Evolutionary conservation across 441 rosid genomes (phyloP), one percentile per base, ranked within the genome.

Genomic region (Viola pubescens): DNA sequence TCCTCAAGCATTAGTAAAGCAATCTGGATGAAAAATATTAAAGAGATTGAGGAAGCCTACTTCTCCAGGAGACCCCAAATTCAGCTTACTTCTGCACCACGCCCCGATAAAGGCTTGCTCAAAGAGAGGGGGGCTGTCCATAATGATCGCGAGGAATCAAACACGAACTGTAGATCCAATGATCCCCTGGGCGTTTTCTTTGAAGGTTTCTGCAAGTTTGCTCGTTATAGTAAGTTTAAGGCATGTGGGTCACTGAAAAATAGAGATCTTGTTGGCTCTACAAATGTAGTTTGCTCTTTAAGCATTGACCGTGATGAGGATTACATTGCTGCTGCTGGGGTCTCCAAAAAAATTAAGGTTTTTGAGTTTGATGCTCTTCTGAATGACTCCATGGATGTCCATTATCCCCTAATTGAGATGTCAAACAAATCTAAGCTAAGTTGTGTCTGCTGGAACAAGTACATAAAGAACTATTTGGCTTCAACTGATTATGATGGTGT

Each of bases 351-450:
- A 75, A 86, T 89, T 65, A 89, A 86, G 77, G 78, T 89, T 69
- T 86, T 86, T 58, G 89, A 86, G 65, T 82, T 84, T 62, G 74
- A 70, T 54, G 68, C 89, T 3, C 86, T 89, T 62, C 69, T 83
- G 66, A 78, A 80, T 69, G 86, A 79, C 66, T 77, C 91, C 16
- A 66, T 70, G 10, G 86, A 83, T 60, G 75, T 84, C 67, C 91
- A 86, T 65, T 89, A 89, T 77, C 96, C 96, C 4, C 75, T 70
- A 5, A 77, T 89, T 43, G 96, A 89, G 85, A 82, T 89, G 89
- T 65, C 83, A 68, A 86, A 80, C 83, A 83, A 72, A 62, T 82
- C 91, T 51, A 89, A 70, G 74, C 62, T 89, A 37, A 89, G 94
- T 69, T 84, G 89, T 72, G 79, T 82, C 61, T 77, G 80, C 75